A percentile compares a stretch with the other conserved stretches of the same genome.
These are phyloP conservation scores for Diaporthe sp. DNA, from an alignment of 2,329 filamentous ascomycete species.

Conservation along the genomic window DNA sequence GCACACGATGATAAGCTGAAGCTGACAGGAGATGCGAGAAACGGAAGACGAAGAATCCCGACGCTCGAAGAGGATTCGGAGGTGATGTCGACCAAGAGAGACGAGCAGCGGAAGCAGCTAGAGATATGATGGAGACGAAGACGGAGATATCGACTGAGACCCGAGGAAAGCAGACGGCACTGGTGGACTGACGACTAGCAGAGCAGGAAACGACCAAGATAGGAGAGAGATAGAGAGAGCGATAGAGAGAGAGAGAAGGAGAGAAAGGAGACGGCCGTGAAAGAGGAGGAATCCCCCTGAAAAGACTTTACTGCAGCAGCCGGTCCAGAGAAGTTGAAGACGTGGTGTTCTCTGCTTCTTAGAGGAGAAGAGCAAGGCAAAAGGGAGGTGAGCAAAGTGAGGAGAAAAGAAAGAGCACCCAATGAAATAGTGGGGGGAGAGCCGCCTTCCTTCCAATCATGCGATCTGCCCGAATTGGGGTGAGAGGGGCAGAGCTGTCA, in stretches of 20 bases:
- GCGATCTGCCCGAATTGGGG: constrained; percentile 30
- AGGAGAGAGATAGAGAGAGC: constrained; percentile 51
- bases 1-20: constrained; percentile 38
- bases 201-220: constrained; percentile 52
- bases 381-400: constrained; percentile 42
- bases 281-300: constrained; percentile 54
- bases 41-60: constrained; percentile 39
- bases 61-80: constrained; percentile 44
- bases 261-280: constrained; percentile 58
- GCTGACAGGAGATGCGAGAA: constrained; percentile 42
- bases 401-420: constrained; percentile 37
- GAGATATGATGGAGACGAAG: constrained; percentile 43
- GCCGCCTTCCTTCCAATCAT: constrained; percentile 34
- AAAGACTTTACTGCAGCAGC: constrained; percentile 55
- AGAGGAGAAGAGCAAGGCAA: constrained; percentile 42
- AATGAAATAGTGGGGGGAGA: constrained; percentile 34
- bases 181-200: constrained; percentile 41
- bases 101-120: constrained; percentile 40
- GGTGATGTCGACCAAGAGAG: constrained; percentile 41
- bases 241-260: constrained; percentile 51
- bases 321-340: constrained; percentile 53
- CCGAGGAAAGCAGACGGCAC: constrained; percentile 44
- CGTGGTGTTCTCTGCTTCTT: constrained; percentile 49
- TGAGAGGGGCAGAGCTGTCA: constrained; percentile 34
- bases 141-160: constrained; percentile 40